These are phyloP conservation scores for Pythium aristosporum DNA, from an alignment of 352 stramenopile genomes.

Conservation along the genomic window DNA sequence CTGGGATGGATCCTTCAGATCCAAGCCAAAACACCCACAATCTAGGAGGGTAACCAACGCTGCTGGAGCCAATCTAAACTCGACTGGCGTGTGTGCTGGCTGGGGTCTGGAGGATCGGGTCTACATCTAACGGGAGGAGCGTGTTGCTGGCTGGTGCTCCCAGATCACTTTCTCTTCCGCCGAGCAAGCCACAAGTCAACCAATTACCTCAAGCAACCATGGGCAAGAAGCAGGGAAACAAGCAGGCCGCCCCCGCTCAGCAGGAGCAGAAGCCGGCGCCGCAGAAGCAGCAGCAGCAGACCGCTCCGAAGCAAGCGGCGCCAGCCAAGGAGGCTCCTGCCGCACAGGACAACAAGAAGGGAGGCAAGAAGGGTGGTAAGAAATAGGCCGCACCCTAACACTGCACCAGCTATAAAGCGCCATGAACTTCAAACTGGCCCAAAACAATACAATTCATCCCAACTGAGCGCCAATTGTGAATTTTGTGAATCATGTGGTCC, in stretches of 20 bases:
- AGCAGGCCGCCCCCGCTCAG: conserved; percentile 1
- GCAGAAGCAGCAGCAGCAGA: conserved; percentile 11
- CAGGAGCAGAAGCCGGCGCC: conserved; percentile 19
- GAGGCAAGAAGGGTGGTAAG: conserved; percentile 28
- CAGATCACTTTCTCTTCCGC: no score
- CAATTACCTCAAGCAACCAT: no score
- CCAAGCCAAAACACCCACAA: no score
- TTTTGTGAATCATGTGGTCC: conserved; percentile 1
- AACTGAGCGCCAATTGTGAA: conserved; percentile 1
- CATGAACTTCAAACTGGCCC: not conserved
- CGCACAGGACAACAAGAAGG: conserved; percentile 21
- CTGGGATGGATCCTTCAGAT: no score
- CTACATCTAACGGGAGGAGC: no score
- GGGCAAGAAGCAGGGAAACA: no score
- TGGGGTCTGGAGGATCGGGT: no score
- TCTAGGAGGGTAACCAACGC: no score
- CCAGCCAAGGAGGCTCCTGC: conserved; percentile 19
- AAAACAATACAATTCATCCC: not conserved
- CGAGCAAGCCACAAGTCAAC: no score
- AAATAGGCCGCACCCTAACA: conserved; percentile 10
- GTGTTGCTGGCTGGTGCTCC: no score
- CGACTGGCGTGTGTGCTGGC: no score
- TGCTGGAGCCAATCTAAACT: no score
- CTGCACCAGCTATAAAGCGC: not conserved
- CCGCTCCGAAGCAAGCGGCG: conserved; percentile 2